These are phyloP conservation scores for Saccharomycopsis sp. DNA, from an alignment of 805 yeast genomes.

Conservation along the genomic window DNA sequence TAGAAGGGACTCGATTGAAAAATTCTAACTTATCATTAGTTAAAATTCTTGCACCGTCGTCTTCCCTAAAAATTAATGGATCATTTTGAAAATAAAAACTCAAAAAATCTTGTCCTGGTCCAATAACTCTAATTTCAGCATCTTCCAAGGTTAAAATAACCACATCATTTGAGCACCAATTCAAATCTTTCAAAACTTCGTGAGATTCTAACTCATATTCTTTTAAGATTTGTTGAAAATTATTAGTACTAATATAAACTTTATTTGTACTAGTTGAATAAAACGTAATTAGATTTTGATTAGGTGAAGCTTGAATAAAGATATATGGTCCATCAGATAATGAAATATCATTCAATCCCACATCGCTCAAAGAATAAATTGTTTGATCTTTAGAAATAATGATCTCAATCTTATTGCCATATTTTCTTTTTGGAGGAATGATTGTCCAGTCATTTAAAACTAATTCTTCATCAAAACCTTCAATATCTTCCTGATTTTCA, in stretches of 20 bases:
- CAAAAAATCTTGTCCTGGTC: conserved; percentile 46
- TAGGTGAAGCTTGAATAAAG: conserved; percentile 38
- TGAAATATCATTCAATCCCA: not conserved
- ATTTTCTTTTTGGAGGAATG: conserved; percentile 21
- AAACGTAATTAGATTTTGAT: conserved; percentile 43
- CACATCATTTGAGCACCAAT: conserved; percentile 86
- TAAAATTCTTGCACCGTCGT: conserved; percentile 66
- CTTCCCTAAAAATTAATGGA: conserved; percentile 36
- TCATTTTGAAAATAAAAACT: conserved; percentile 38
- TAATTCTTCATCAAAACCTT: not conserved
- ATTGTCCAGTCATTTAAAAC: conserved; percentile 24
- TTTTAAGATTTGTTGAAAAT: conserved; percentile 33
- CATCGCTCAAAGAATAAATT: conserved; percentile 2
- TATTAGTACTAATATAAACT: conserved; percentile 40
- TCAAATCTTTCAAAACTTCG: conserved; percentile 30
- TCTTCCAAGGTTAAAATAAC: conserved; percentile 46
- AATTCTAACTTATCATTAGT: conserved; percentile 48
- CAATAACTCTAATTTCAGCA: conserved; percentile 60
- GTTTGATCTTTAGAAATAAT: conserved; percentile 16
- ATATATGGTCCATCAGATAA: conserved; percentile 37
- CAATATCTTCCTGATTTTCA: not conserved
- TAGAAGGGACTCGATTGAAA: conserved; percentile 48
- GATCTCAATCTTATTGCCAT: conserved; percentile 24
- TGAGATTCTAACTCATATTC: conserved; percentile 30
- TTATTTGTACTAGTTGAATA: conserved; percentile 31